Conservation (phyloP, 2,329 filamentous ascomycete species). For the Cryphonectria naterciae region DNA sequence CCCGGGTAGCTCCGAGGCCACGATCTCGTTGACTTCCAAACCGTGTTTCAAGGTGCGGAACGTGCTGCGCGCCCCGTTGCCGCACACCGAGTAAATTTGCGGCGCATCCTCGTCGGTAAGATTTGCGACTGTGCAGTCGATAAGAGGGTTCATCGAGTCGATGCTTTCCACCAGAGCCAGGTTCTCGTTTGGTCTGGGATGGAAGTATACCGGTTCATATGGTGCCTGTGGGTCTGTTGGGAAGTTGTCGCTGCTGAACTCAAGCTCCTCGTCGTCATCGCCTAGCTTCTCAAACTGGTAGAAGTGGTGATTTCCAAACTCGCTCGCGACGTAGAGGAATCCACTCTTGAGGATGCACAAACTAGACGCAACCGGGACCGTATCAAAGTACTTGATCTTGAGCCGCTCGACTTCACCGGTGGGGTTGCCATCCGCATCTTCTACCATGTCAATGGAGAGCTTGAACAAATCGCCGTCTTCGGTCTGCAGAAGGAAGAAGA, state of each 20-base stretch:
- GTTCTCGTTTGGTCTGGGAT: conserved; percentile 78
- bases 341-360: conserved; percentile 94
- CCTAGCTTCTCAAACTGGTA: conserved; percentile 98
- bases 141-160: conserved; percentile 85
- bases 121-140: conserved; percentile 91
- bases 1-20: conserved; percentile 88
- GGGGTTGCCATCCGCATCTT: conserved; percentile 76
- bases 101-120: conserved; percentile 90
- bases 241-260: conserved; percentile 83
- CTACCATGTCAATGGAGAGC: conserved; percentile 87
- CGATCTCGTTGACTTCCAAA: conserved; percentile 89
- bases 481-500: conserved; percentile 95
- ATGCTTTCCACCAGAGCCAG: conserved; percentile 83
- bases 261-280: conserved; percentile 88
- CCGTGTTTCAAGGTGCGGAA: conserved; percentile 94
- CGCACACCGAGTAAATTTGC: conserved; percentile 92
- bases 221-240: conserved; percentile 73
- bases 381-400: conserved; percentile 98
- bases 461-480: conserved; percentile 99
- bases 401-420: conserved; percentile 82
- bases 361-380: conserved; percentile 83
- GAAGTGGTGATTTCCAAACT: conserved; percentile 91
- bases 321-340: conserved; percentile 89
- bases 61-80: conserved; percentile 83
- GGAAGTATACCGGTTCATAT: conserved; percentile 83